Conservation (phyloP, 768 basidiomycete species). For the Psilocybe subaeruginosa region DNA sequence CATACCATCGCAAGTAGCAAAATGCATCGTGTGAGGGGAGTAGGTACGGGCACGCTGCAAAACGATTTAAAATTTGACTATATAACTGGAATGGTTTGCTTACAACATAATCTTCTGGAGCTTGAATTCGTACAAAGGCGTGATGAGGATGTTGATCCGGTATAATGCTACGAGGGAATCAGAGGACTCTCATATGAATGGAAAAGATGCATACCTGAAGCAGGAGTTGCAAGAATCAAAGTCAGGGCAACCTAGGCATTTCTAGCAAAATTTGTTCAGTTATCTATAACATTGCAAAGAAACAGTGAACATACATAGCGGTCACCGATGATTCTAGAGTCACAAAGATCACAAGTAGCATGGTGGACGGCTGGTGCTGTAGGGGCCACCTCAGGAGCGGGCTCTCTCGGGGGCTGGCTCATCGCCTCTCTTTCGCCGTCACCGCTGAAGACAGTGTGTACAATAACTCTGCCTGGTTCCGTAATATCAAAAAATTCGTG, state of each 20-base stretch:
- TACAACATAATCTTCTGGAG: conserved; percentile 61
- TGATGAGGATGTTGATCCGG: conserved; percentile 77
- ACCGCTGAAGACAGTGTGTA: conserved; percentile 60
- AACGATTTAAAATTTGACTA: neutral
- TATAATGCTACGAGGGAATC: conserved; percentile 50
- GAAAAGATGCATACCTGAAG: conserved; percentile 48
- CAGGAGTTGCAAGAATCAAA: conserved; percentile 78
- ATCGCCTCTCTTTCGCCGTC: conserved; percentile 32
- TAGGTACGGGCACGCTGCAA: conserved; percentile 26
- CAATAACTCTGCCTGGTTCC: conserved; percentile 64
- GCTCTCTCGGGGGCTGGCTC: conserved; percentile 1
- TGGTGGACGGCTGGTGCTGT: conserved; percentile 47
- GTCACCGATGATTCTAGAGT: conserved; percentile 66
- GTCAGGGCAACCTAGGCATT: conserved; percentile 83
- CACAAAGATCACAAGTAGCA: conserved; percentile 80
- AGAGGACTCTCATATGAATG: neutral
- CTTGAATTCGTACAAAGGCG: conserved; percentile 66
- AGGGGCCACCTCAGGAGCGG: conserved; percentile 12
- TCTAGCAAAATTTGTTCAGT: conserved; percentile 42
- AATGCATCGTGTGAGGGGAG: conserved; percentile 36
- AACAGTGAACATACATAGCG: conserved; percentile 62
- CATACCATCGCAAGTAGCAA: conserved; percentile 63
- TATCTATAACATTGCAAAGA: neutral
- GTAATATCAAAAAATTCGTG: conserved; percentile 76
- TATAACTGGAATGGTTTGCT: conserved; percentile 21